These are phyloP conservation scores for Croton laevigatus DNA, from an alignment of 441 rosid genomes.

Conservation along the genomic window DNA sequence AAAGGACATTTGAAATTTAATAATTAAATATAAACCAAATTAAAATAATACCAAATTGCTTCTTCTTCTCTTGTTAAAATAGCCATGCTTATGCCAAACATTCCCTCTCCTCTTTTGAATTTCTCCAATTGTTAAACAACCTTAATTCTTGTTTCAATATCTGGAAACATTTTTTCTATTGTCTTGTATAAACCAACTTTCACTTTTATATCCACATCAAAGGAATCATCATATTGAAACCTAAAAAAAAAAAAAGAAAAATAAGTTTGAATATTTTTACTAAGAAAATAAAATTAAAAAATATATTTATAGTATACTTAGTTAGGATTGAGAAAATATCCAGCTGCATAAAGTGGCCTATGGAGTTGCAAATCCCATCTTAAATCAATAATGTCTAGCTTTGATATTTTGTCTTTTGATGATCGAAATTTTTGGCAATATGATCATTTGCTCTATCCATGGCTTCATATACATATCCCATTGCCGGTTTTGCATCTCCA, in stretches of 20 bases:
- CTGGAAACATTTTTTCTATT: background rate
- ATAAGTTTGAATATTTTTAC: background rate
- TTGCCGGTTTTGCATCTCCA: background rate
- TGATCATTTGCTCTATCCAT: background rate
- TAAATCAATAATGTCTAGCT: background rate
- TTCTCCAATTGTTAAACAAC: background rate
- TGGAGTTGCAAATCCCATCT: background rate
- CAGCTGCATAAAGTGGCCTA: background rate
- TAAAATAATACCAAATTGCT: background rate
- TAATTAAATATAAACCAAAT: background rate
- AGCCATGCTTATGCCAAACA: background rate
- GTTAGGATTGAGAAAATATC: conserved; percentile 5
- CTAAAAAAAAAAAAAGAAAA: background rate
- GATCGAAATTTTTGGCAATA: background rate
- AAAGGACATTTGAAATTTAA: too few species aligned
- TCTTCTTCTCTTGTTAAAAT: background rate
- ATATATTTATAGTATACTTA: background rate
- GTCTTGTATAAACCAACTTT: conserved; percentile 1
- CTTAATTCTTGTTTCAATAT: conserved; percentile 2
- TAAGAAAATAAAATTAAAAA: background rate
- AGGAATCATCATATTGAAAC: background rate
- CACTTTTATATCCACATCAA: background rate
- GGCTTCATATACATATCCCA: background rate
- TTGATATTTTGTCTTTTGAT: background rate
- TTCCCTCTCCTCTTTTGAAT: background rate